A percentile compares a stretch with the other conserved stretches of the same genome.
These are phyloP conservation scores for Pezicula rhizophila DNA, from an alignment of 2,329 filamentous ascomycete species.

Conservation along the genomic window DNA sequence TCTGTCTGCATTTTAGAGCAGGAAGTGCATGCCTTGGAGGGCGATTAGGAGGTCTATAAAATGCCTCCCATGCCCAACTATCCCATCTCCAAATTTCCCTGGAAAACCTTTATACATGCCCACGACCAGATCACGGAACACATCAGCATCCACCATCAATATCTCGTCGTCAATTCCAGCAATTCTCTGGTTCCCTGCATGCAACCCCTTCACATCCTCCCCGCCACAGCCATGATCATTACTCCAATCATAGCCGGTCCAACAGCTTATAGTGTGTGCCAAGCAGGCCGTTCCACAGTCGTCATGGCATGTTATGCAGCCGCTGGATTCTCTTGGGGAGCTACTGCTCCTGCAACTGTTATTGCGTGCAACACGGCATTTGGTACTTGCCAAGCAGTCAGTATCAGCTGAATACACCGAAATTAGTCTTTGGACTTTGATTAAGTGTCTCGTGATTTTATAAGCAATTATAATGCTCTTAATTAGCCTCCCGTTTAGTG, in stretches of 20 bases:
- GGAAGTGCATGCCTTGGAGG: too few species aligned
- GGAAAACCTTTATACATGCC: too few species aligned
- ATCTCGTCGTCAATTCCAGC: too few species aligned
- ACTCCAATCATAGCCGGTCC: constrained; percentile 24
- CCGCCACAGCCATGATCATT: constrained; percentile 2
- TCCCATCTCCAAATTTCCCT: too few species aligned
- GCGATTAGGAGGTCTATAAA: too few species aligned
- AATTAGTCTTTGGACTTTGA: neutral
- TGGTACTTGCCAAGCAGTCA: constrained; percentile 35
- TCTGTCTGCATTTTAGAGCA: too few species aligned
- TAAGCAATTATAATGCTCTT: too few species aligned
- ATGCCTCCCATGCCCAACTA: too few species aligned
- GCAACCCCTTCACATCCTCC: constrained; percentile 2
- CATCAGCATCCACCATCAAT: too few species aligned
- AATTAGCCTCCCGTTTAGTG: too few species aligned
- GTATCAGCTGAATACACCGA: too few species aligned
- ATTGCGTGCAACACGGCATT: constrained; percentile 39
- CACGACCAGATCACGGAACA: too few species aligned
- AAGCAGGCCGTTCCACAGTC: constrained; percentile 38
- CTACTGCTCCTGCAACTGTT: constrained; percentile 34
- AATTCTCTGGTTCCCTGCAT: neutral
- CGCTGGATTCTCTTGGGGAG: constrained; percentile 37
- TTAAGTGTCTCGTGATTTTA: neutral
- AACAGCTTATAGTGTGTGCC: constrained; percentile 37
- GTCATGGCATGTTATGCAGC: constrained; percentile 41